Conservation (phyloP, 495 filamentous ascomycete genomes). For the Cercophora sp. region DNA sequence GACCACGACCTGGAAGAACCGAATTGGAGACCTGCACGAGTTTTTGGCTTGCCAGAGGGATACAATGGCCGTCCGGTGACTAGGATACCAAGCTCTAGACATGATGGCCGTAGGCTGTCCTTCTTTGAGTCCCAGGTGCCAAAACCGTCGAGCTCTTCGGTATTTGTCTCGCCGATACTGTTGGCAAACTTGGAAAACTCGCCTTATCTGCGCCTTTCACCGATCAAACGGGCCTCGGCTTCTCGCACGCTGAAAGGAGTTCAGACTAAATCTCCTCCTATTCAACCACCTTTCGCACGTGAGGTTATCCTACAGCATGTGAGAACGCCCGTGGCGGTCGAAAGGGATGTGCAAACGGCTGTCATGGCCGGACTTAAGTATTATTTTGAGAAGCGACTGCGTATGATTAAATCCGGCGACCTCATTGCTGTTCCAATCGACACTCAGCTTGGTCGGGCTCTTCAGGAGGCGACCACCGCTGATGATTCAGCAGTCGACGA, state of each 20-base stretch:
- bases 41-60: slow-evolving; percentile 80
- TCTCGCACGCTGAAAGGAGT: slow-evolving; percentile 32
- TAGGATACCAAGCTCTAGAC: slow-evolving; percentile 47
- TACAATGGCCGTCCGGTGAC: slow-evolving; percentile 52
- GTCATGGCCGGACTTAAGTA: slow-evolving; percentile 80
- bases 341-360: slow-evolving; percentile 74
- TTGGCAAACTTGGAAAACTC: slow-evolving; percentile 77
- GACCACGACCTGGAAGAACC: slow-evolving; percentile 44
- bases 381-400: slow-evolving; percentile 73
- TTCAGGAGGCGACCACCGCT: slow-evolving; percentile 57
- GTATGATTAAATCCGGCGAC: slow-evolving; percentile 80
- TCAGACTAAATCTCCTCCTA: slow-evolving; percentile 45
- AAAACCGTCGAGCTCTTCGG: slow-evolving; percentile 52
- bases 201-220: slow-evolving; percentile 67
- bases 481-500: slow-evolving; percentile 68
- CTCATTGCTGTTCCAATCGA: slow-evolving; percentile 84
- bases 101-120: slow-evolving; percentile 46
- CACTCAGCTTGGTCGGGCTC: slow-evolving; percentile 68
- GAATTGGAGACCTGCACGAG: slow-evolving; percentile 69
- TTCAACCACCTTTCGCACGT: slow-evolving; percentile 78
- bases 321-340: slow-evolving; percentile 80
- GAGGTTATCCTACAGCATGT: slow-evolving; percentile 90
- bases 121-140: slow-evolving; percentile 54
- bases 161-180: slow-evolving; percentile 79
- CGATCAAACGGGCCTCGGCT: slow-evolving; percentile 50